These are phyloP conservation scores for Geranium incanum DNA, from an alignment of 441 rosid genomes.

Conservation along the genomic window DNA sequence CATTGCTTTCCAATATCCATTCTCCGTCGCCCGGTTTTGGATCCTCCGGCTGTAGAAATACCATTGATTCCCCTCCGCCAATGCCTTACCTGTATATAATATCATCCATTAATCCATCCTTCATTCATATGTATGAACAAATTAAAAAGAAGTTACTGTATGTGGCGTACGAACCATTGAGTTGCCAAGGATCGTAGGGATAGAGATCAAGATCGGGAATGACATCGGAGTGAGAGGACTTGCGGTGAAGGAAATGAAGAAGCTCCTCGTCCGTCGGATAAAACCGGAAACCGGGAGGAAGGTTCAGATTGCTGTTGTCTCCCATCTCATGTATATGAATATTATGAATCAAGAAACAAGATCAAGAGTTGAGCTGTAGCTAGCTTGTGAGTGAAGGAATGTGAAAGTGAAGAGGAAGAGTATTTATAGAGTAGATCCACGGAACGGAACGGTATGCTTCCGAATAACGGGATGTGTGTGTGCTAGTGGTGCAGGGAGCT, in stretches of 20 bases:
- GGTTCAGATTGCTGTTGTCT: constrained; percentile 33
- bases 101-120: neutral
- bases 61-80: constrained; percentile 72
- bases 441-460: constrained; percentile 28
- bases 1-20: constrained; percentile 67
- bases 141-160: too few species aligned
- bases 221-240: constrained; percentile 71
- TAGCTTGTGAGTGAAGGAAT: constrained; percentile 11
- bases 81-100: constrained; percentile 52
- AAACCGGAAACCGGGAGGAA: constrained; percentile 87
- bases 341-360: too few species aligned
- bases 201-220: constrained; percentile 83
- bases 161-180: constrained; percentile 37
- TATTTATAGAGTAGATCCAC: constrained; percentile 28
- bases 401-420: constrained; percentile 41
- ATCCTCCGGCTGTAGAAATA: constrained; percentile 68
- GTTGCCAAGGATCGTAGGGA: constrained; percentile 83
- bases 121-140: neutral
- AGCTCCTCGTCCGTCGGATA: constrained; percentile 83
- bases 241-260: constrained; percentile 85
- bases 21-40: constrained; percentile 43
- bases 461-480: constrained; percentile 32
- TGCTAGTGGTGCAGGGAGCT: constrained; percentile 18
- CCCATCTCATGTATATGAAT: constrained; percentile 24
- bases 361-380: neutral